Base-by-base conservation (phyloP, 352 stramenopile genomes). In the Phytophthora fragariaefolia region DNA sequence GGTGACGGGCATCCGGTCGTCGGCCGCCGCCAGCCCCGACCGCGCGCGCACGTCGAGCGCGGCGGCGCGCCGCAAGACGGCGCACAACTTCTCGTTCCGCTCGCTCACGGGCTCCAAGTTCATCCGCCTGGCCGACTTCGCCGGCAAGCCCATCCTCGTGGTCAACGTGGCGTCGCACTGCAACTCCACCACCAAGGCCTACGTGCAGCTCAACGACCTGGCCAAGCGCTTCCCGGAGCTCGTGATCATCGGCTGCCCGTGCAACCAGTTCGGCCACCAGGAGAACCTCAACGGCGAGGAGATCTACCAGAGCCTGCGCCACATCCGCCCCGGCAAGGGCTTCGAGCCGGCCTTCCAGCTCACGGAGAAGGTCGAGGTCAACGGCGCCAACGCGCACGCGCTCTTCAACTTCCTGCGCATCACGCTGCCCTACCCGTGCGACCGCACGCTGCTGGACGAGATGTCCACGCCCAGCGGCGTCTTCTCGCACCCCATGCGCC, bases 91-190 rank as follows among this genome's bases (percentile, higher is more conserved):
- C 42, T 87, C 85, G 15, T 91, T 93, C 74, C 83, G 83, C 50
- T 82, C 77, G 58, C 80, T 93, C 54, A 78, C 73, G 4, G 79
- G 74, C 36, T 82, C 73, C 51, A 79, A 87, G 4, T 81, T 86
- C 52, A 76, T 93, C 24, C 85, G 82, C 4, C 76, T 93, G 49
- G 74, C 81, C 2, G 85, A 93, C 63, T 93, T 77, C 57, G 71
- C 72, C 12, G 82, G 83, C 55, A 91, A 91, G 60, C 71, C 78
- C 6, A 67, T 91, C 40, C 66, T 93, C 22, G 79, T 93, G 36
- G 81, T 91, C 57, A 93, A 93, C 64, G 85, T 93, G 23, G 85
- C 85, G 62, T 93, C 85, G 56, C 85, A 93, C 58, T 93, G 85
- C 60, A 93, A 91, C 65, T 91, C 85, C 32, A 93, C 85, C 15